Evolutionary conservation across 2,329 filamentous ascomycete genomes (phyloP).

Genomic region (Monosporascus sp.): DNA sequence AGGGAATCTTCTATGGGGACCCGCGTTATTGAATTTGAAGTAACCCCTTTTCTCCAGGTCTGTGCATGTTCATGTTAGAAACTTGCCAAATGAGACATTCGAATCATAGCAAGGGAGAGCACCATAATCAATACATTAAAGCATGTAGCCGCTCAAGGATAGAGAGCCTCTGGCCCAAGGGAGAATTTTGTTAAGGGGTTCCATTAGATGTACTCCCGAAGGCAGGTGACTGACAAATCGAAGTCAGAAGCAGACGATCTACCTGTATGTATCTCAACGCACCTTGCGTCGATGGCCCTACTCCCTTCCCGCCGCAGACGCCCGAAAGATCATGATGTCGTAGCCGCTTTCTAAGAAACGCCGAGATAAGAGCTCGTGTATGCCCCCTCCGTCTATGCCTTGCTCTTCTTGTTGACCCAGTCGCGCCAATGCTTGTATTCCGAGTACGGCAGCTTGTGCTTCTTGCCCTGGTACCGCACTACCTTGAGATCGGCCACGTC

Average conservation of each 20-base stretch:
- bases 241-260: neutral
- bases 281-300: neutral
- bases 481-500: conserved; percentile 70
- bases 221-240: neutral
- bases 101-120: too few species aligned
- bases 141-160: too few species aligned
- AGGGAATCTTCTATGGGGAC: neutral
- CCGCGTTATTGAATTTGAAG: too few species aligned
- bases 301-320: neutral
- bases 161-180: too few species aligned
- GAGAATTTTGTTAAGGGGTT: too few species aligned
- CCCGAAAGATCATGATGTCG: neutral
- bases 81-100: too few species aligned
- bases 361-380: neutral
- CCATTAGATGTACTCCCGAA: neutral
- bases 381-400: conserved; percentile 8
- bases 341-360: neutral
- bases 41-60: too few species aligned
- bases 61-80: too few species aligned
- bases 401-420: conserved; percentile 50
- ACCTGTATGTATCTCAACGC: neutral
- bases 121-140: too few species aligned
- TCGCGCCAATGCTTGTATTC: conserved; percentile 78
- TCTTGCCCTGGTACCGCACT: conserved; percentile 81
- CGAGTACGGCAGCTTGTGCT: conserved; percentile 61